A percentile compares a stretch with the other conserved stretches of the same genome.
Conservation (phyloP, 2,329 filamentous ascomycete genomes). For the Aspergillus latus region DNA sequence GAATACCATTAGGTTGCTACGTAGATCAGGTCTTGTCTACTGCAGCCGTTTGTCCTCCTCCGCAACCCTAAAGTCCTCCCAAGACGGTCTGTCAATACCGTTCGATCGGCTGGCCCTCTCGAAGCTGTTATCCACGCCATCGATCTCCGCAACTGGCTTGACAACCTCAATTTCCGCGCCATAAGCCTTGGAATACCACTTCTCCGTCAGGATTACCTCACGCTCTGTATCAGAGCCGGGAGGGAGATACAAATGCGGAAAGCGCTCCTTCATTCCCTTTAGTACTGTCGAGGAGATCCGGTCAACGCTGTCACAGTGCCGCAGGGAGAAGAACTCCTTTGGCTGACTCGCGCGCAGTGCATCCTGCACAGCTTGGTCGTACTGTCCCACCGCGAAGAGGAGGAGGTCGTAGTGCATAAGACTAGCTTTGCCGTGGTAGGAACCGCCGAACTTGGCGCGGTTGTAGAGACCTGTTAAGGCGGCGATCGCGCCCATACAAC, state of each 20-base stretch:
- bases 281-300: conserved; percentile 63
- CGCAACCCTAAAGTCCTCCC: conserved; percentile 6
- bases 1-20: too few relatives aligned
- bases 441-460: conserved; percentile 63
- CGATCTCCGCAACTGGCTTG: conserved; percentile 12
- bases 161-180: conserved; percentile 14
- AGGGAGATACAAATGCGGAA: conserved; percentile 55
- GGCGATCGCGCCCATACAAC: conserved; percentile 68
- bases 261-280: conserved; percentile 53
- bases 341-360: conserved; percentile 52
- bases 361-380: conserved; percentile 55
- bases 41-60: conserved; percentile 2
- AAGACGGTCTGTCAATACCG: conserved; percentile 12
- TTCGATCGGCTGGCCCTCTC: conserved; percentile 15
- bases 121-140: conserved; percentile 15
- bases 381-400: conserved; percentile 61
- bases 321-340: conserved; percentile 55
- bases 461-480: conserved; percentile 64
- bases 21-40: not conserved
- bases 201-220: conserved; percentile 47
- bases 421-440: conserved; percentile 64
- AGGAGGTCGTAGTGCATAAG: conserved; percentile 69
- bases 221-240: conserved; percentile 26
- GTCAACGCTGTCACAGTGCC: conserved; percentile 65
- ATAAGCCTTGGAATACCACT: conserved; percentile 13